phyloP scores from a whole-genome alignment of 2,329 filamentous ascomycete genomes.

The Colletotrichum endophyticum region DNA sequence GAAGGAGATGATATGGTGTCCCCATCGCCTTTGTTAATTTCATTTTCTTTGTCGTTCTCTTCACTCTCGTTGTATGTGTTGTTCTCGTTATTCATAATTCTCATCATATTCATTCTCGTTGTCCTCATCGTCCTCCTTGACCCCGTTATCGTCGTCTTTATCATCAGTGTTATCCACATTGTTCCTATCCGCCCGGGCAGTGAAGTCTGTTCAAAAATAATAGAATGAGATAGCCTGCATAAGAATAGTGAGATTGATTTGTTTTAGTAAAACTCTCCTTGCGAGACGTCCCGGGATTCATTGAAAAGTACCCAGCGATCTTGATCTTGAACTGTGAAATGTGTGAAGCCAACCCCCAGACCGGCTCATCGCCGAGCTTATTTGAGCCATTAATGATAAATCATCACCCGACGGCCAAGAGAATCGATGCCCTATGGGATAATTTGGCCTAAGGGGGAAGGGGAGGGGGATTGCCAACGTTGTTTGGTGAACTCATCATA shows the following conservation, averaged over 20 bases:
- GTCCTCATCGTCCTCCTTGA: too few relatives aligned
- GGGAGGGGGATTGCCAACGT: too few relatives aligned
- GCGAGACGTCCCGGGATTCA: too few relatives aligned
- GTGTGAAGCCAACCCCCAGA: too few relatives aligned
- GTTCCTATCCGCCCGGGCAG: not conserved
- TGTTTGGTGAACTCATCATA: not conserved
- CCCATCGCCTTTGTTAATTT: too few relatives aligned
- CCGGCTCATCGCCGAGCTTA: too few relatives aligned
- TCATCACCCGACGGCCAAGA: not conserved
- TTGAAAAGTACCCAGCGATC: too few relatives aligned
- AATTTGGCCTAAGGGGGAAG: too few relatives aligned
- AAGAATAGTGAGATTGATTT: not conserved
- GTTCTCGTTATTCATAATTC: not conserved
- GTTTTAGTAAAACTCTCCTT: too few relatives aligned
- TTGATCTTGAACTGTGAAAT: not conserved
- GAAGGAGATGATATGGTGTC: not conserved
- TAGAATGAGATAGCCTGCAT: not conserved
- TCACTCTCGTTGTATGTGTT: rapidly evolving
- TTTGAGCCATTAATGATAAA: too few relatives aligned
- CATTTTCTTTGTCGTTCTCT: not conserved
- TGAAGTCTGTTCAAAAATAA: not conserved
- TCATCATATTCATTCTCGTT: not conserved
- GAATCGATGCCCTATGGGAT: not conserved
- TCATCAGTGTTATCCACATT: too few relatives aligned
- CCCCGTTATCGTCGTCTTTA: too few relatives aligned